phyloP scores from a whole-genome alignment of 345 rosid genomes.

The Rhodamnia argentea region DNA sequence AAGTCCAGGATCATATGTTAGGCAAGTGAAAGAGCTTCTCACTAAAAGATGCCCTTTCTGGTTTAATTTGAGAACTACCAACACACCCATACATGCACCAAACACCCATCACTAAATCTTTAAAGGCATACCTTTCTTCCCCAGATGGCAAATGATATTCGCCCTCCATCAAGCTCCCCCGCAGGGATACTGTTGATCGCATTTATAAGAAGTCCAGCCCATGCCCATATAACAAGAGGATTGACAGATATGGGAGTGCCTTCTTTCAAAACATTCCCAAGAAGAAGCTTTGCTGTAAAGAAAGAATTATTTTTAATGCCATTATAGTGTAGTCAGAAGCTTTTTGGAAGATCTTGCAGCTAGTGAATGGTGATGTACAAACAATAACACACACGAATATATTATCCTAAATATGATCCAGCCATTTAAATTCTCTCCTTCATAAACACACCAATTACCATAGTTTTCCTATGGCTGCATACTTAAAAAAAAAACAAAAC shows the following conservation, averaged over 20 bases:
- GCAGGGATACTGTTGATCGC: slow-evolving; percentile 97
- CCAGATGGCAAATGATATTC: slow-evolving; percentile 80
- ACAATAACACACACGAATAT: background rate
- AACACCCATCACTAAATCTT: background rate
- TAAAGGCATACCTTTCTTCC: slow-evolving; percentile 72
- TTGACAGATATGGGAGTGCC: slow-evolving; percentile 79
- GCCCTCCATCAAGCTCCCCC: slow-evolving; percentile 88
- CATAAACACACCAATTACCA: background rate
- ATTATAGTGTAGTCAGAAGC: background rate
- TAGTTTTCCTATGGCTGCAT: background rate
- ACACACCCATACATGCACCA: background rate
- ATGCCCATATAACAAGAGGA: slow-evolving; percentile 86
- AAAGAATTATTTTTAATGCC: background rate
- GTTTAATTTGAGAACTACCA: background rate
- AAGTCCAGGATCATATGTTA: background rate
- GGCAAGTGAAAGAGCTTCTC: background rate
- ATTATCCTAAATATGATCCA: background rate
- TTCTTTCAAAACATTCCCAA: slow-evolving; percentile 79
- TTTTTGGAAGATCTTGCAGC: background rate
- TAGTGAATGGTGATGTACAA: background rate
- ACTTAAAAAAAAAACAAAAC: background rate
- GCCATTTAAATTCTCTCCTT: background rate
- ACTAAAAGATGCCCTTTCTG: background rate
- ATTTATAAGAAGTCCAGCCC: slow-evolving; percentile 93
- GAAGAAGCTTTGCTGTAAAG: slow-evolving; percentile 68